Percentiles rank a stretch among this genome's conserved stretches.
Conservation (phyloP, 2,329 filamentous ascomycete species). For the Aspergillus sp. region DNA sequence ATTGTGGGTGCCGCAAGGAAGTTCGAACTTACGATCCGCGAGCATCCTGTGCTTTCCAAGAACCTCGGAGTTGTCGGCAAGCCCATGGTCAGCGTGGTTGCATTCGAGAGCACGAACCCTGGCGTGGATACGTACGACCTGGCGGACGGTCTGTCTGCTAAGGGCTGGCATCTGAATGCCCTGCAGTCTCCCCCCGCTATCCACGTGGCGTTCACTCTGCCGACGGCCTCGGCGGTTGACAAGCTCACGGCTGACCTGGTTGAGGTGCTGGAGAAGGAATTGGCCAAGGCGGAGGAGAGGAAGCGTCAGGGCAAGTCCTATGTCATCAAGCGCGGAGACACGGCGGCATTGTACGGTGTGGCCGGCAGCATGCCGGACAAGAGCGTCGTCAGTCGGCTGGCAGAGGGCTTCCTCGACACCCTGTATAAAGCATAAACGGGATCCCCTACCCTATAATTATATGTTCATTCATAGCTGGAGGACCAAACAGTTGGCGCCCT, state of each 20-base stretch:
- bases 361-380: constrained; percentile 95
- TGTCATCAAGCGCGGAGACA: constrained; percentile 59
- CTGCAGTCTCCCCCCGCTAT: constrained; percentile 89
- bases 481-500: not conserved
- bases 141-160: constrained; percentile 77
- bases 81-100: constrained; percentile 85
- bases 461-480: not conserved
- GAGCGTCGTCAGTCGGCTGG: constrained; percentile 86
- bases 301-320: constrained; percentile 57
- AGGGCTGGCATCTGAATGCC: constrained; percentile 94
- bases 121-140: constrained; percentile 91
- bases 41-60: constrained; percentile 63
- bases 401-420: constrained; percentile 86
- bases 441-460: not conserved
- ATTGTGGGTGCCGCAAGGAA: constrained; percentile 87
- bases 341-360: constrained; percentile 88
- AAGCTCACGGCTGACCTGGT: constrained; percentile 69
- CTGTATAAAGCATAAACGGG: constrained; percentile 73
- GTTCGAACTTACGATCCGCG: constrained; percentile 70
- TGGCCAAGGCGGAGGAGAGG: constrained; percentile 74
- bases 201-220: constrained; percentile 89
- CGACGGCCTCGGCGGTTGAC: constrained; percentile 78
- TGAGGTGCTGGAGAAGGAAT: constrained; percentile 61
- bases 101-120: constrained; percentile 69
- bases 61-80: constrained; percentile 80